Evolutionary conservation across 805 yeast genomes (phyloP).

Genomic region (Metschnikowia santaceciliae): DNA sequence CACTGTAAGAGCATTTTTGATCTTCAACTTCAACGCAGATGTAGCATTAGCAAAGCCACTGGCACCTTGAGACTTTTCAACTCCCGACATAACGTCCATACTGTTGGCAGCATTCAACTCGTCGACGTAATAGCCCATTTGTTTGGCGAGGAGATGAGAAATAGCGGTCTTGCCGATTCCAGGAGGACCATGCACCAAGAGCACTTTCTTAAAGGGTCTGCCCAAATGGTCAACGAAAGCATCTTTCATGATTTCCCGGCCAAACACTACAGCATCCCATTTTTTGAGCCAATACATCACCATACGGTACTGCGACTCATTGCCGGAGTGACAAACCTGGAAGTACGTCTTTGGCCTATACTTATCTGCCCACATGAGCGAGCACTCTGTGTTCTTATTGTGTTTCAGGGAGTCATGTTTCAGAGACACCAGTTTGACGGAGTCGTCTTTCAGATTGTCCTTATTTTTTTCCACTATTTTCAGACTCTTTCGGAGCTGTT

Average conservation of each 20-base stretch:
- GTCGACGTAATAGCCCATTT: slow-evolving; percentile 72
- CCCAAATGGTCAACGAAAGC: slow-evolving; percentile 27
- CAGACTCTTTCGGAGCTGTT: slow-evolving; percentile 9
- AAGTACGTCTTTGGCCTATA: slow-evolving; percentile 34
- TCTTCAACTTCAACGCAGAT: slow-evolving; percentile 32
- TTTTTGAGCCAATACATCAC: slow-evolving; percentile 39
- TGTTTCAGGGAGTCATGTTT: not conserved
- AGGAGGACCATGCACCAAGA: slow-evolving; percentile 86
- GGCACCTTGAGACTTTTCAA: slow-evolving; percentile 11
- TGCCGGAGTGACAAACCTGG: slow-evolving; percentile 42
- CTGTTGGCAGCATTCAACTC: slow-evolving; percentile 75
- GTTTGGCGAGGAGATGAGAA: slow-evolving; percentile 78
- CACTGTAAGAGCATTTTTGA: slow-evolving; percentile 54
- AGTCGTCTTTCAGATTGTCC: not conserved
- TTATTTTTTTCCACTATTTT: slow-evolving; percentile 1
- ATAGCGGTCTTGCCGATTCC: slow-evolving; percentile 92
- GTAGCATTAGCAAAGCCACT: slow-evolving; percentile 22
- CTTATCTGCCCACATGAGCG: slow-evolving; percentile 37
- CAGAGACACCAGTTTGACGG: not conserved
- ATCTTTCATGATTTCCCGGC: slow-evolving; percentile 16
- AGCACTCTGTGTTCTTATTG: not conserved
- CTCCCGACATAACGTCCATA: slow-evolving; percentile 33
- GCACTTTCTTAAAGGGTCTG: slow-evolving; percentile 48
- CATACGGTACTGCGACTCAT: slow-evolving; percentile 37
- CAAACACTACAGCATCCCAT: slow-evolving; percentile 34